Base-by-base conservation (phyloP, 2,329 filamentous ascomycete species). In the Tetracladium maxilliforme region DNA sequence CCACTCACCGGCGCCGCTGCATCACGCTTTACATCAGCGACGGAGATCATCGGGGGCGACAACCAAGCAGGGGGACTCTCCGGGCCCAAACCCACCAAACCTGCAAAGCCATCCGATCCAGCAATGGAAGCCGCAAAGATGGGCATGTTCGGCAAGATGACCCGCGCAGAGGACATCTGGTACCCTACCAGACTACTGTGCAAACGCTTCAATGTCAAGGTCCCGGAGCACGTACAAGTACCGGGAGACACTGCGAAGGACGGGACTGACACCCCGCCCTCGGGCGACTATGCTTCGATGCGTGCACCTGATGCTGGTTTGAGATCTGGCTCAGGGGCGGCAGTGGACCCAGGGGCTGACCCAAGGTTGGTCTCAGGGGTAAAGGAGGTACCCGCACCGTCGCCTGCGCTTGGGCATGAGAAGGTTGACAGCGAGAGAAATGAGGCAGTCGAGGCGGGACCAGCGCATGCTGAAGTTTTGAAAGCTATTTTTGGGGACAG, bases 1-100 rank as follows among this genome's bases (percentile, higher is more conserved):
- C 90, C 90, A 1, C 81, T 92, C 54, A 82, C 80, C 3, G 84
- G 84, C 0, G 63, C 82, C 33, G 95, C 98, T 83, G 90, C 87
- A 10, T 83, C 80, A 12, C 74, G 87, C 0, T 98, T 98, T 46
- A 94, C 84, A 7, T 58, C 64, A 0, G 40, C 51, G 41, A n/a
- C n/a, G 17, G 30, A 38, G 5, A 37, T 40, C 6, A 24, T 30
- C 4, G 29, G 29, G 10, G 30, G 40, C 9, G 32, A 33, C 10
- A 28, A 24, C 10, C 26, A 34, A 11, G 27, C 15, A 8, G 34
- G 39, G 34, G 4, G 41, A 40, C 3, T 32, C 44, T 2, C 32
- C 66, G 6, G 40, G 37, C 4, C 30, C 41, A 2, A 30, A 62
- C 50, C 71, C 10, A 55, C 50, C 24, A 62, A 56, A 30, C 56